Percentiles rank a stretch among this genome's conserved stretches.
Conservation (phyloP, 345 rosid genomes). For the Laguncularia racemosa region DNA sequence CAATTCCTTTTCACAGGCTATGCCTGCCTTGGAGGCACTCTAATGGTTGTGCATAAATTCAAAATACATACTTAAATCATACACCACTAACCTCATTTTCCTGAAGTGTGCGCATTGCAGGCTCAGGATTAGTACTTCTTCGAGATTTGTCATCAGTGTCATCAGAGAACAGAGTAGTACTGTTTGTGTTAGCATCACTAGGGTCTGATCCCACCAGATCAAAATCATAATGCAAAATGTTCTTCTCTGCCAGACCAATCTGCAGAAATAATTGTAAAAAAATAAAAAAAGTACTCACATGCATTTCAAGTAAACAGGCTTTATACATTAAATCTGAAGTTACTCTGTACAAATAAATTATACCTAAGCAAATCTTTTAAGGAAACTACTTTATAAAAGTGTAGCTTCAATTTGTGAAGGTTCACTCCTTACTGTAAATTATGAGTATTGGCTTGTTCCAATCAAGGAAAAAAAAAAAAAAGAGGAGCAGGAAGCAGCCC, state of each 20-base stretch:
- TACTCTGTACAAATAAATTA: no score
- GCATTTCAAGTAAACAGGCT: no score
- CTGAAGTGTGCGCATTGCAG: constrained; percentile 45
- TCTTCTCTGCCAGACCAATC: constrained; percentile 95
- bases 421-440: no score
- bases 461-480: no score
- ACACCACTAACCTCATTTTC: constrained; percentile 62
- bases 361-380: no score
- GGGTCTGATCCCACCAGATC: constrained; percentile 86
- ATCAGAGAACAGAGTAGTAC: constrained; percentile 83
- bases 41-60: background rate
- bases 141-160: constrained; percentile 86
- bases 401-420: no score
- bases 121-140: constrained; percentile 51
- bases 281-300: background rate
- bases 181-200: constrained; percentile 90
- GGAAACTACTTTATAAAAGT: no score
- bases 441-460: no score
- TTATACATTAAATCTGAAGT: no score
- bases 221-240: constrained; percentile 74
- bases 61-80: background rate
- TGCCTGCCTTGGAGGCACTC: no score
- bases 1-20: no score
- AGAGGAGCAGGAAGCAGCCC: no score
- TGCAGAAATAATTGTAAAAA: constrained; percentile 33